Base-by-base conservation (phyloP, 1,139 yeast genomes). In the Lodderomyces orthopsilosis region DNA sequence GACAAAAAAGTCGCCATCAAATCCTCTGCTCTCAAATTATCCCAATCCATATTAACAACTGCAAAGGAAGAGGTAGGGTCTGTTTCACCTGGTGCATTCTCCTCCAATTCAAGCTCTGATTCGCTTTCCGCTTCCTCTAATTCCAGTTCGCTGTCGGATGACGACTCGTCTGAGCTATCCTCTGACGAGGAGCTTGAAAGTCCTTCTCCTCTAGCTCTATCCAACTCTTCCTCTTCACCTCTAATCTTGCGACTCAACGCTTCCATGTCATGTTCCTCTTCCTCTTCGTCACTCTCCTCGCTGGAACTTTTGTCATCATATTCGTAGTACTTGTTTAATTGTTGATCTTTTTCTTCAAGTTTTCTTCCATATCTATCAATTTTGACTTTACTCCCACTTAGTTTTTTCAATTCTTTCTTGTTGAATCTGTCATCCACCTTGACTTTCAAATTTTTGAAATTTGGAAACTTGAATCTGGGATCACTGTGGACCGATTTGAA, bases 21-120 rank as follows among this genome's bases (percentile, higher is more conserved):
- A 61, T 93, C 98, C 10, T 80, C 81, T 0, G 98, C 87, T 42
- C 81, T 77, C 17, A 94, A 74, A 58, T 93, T 87, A 55, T 94
- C 99, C 98, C 98, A 94, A 60, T 94, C 98, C 77, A 94, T 74
- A 57, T 94, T 94, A 26, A 94, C 98, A 1, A 85, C 96, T 0
- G 98, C 98, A 59, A 94, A 74, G 5, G 87, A 70, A 30, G 70
- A 68, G 0, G 95, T 75, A 23, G 96, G 96, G 1, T 91, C 97
- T 36, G 96, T 95, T 47, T 81, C 83, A 41, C 87, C 93, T 10
- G 94, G 86, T 45, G 79, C 75, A 7, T 64, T 61, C 27, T 68
- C 70, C 51, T 83, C 91, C 2, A 71, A 52, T 49, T 81, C 88
- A 18, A 74, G 61, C 21, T 79, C 87, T 1, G 74, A 65, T 42